phyloP scores from a whole-genome alignment of 1,284 basidiomycete species.

The Tilletiopsis washingtonensis region DNA sequence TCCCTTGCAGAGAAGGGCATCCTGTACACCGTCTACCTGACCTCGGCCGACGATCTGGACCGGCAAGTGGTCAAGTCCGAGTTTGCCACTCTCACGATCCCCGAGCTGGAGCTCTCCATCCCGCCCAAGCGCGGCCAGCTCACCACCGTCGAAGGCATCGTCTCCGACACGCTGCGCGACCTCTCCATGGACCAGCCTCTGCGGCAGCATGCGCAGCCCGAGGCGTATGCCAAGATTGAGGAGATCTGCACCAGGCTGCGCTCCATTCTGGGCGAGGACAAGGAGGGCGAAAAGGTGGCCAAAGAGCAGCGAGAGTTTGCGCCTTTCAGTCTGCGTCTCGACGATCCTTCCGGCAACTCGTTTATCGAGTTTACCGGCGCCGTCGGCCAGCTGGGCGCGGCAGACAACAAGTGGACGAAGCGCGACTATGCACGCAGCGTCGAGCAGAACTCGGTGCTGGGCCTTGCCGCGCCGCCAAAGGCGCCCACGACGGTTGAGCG shows the following conservation, averaged over 20 bases:
- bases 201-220: constrained; percentile 72
- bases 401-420: constrained; percentile 85
- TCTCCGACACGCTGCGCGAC: constrained; percentile 77
- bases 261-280: constrained; percentile 57
- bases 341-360: constrained; percentile 91
- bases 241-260: constrained; percentile 62
- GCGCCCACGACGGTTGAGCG: constrained; percentile 8
- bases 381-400: constrained; percentile 52
- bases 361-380: constrained; percentile 54
- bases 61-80: constrained; percentile 89
- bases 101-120: constrained; percentile 84
- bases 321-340: constrained; percentile 74
- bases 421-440: constrained; percentile 73
- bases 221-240: constrained; percentile 70
- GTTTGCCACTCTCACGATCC: constrained; percentile 71
- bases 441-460: constrained; percentile 75
- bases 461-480: constrained; percentile 52
- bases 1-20: constrained; percentile 48
- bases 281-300: constrained; percentile 26
- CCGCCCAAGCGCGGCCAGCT: constrained; percentile 77
- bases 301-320: constrained; percentile 55
- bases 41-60: constrained; percentile 66
- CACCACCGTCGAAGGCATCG: constrained; percentile 88
- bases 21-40: constrained; percentile 72
- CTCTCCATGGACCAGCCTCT: constrained; percentile 77